Base-by-base conservation (phyloP, 2,329 filamentous ascomycete species). In the Xylaria sp. region DNA sequence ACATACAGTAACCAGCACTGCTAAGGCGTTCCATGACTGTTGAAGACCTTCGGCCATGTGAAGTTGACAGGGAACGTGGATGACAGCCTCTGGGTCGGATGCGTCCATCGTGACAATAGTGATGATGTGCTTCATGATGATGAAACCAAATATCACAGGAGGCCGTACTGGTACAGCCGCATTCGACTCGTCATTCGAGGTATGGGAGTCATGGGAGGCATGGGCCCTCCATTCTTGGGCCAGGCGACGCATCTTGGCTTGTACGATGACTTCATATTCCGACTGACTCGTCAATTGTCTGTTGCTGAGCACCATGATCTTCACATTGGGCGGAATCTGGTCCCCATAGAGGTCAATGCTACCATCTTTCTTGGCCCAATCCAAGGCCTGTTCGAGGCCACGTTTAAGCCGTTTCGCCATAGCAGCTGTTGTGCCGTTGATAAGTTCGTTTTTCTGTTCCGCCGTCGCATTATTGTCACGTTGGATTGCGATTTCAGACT, bases 1-100 rank as follows among this genome's bases (percentile, higher is more conserved):
- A 44, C 71, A 73, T 23, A 72, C 62, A 13, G 70, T 72, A 10
- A 68, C 68, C 65, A 73, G 65, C 52, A 73, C 68, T 16, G 69
- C 70, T 50, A 72, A 56, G 10, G 71, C 69, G 34, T 72, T 72
- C 71, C 71, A 73, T 52, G 72, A 69, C 16, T 70, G 65, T 57
- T 72, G 70, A 47, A 66, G 70, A 34, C 57, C 57, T 57, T 71
- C 69, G 18, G 65, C 68, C 64, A 73, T 67, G 54, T 71, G 69
- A 11, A 72, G 62, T 50, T 67, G 67, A 52, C 67, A 68, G 6
- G 69, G 65, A 11, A 70, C 67, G 34, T 70, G 67, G 16, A 65
- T 66, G 13, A 57, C 52, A 7, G 71, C 68, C 1, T 56, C 39
- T n/a, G 65, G 64, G 34, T 70, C 62, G 1, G 65, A 42, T n/a